phyloP scores from a whole-genome alignment of 768 basidiomycete species.

The Amanita brunnescens region DNA sequence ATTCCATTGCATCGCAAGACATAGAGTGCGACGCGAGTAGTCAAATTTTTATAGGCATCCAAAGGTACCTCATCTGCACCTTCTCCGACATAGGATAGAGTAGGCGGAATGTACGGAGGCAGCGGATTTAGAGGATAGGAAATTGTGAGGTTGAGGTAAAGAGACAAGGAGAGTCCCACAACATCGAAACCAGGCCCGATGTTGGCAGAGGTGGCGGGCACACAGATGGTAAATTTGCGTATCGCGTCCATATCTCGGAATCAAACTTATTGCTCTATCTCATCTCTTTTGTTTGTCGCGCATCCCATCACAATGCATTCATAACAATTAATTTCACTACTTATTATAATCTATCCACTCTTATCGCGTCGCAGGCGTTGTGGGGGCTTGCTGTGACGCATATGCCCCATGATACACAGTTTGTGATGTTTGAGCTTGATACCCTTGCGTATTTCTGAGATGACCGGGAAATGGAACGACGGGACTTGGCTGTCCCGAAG shows the following conservation, averaged over 20 bases:
- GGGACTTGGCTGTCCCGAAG: constrained; percentile 10
- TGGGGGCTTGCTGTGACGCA: constrained; percentile 12
- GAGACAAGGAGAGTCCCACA: constrained; percentile 92
- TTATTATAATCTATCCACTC: neutral
- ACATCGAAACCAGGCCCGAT: constrained; percentile 99
- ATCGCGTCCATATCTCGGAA: constrained; percentile 3
- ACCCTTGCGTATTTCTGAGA: constrained; percentile 17
- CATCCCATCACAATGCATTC: neutral
- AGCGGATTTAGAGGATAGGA: constrained; percentile 22
- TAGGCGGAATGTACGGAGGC: constrained; percentile 37
- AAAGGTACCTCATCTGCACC: constrained; percentile 89
- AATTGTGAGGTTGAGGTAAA: constrained; percentile 72
- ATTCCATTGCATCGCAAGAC: constrained; percentile 86
- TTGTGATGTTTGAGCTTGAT: constrained; percentile 12
- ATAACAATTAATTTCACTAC: neutral
- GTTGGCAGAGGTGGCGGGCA: constrained; percentile 98
- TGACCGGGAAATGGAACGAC: constrained; percentile 26
- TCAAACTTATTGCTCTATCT: neutral
- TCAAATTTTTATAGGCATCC: constrained; percentile 93
- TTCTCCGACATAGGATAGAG: constrained; percentile 76
- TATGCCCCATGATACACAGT: constrained; percentile 16
- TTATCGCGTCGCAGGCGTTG: constrained; percentile 15
- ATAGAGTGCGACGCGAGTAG: constrained; percentile 95
- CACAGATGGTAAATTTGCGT: constrained; percentile 57
- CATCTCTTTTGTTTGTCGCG: neutral